Base-by-base conservation (phyloP, 176 grass and related monocot species). In the Urochloa ruziziensis region DNA sequence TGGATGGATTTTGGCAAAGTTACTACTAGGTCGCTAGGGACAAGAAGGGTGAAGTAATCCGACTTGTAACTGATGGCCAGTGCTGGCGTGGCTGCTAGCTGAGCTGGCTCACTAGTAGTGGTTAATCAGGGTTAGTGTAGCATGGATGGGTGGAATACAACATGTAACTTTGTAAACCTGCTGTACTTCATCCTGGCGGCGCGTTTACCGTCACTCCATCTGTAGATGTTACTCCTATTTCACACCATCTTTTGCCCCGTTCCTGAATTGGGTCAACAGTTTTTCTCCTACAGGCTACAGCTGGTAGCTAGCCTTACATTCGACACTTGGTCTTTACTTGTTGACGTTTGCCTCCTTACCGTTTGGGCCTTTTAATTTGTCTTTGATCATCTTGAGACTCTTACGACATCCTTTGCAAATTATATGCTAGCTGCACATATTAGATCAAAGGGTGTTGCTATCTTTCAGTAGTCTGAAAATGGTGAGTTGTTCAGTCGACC, bases 1-100 rank as follows among this genome's bases (percentile, higher is more conserved):
- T 78, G 54, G 34, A 77, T 83, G 64, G 34, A 83, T 52, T 72
- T 63, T 30, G 40, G 70, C 28, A 63, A 56, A 66, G 35, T 67
- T 74, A 65, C 69, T n/a, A n/a, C n/a, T n/a, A n/a, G n/a, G n/a
- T 56, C 34, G 47, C 4, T 36, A 52, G 19, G 19, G 70, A 82
- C 69, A 81, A 73, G 27, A 62, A 57, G 32, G 49, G 12, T 46
- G 49, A 44, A n/a, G 36, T 48, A 44, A 30, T 24, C 68, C 24
- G 62, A n/a, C 53, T 61, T 37, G 30, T 34, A 71, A 42, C 36
- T 53, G 58, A 43, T 74, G 21, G 13, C 10, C n/a, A 69, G 64
- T 33, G 15, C 32, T 66, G 10, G 27, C n/a, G 27, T 52, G 34
- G 56, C 32, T 43, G 21, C 24, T 33, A 43, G 19, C 62, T 43